Evolutionary conservation across 805 yeast species (phyloP).

Genomic region (Pichia cephalocereana): DNA sequence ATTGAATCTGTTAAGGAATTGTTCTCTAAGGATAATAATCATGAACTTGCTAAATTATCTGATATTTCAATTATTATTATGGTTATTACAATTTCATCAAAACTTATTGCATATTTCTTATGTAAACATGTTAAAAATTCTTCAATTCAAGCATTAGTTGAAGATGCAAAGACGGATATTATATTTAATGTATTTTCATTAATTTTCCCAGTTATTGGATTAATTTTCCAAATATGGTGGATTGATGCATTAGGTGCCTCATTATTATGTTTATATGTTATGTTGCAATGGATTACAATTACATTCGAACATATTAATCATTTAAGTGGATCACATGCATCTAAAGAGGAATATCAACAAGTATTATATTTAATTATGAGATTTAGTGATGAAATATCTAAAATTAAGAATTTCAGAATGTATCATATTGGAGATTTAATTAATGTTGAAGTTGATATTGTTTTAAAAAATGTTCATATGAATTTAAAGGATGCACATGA

Average conservation of each 20-base stretch:
- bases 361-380: slow-evolving; percentile 58
- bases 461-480: slow-evolving; percentile 39
- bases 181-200: slow-evolving; percentile 65
- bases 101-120: slow-evolving; percentile 54
- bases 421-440: slow-evolving; percentile 74
- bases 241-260: slow-evolving; percentile 70
- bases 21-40: slow-evolving; percentile 21
- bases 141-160: slow-evolving; percentile 70
- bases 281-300: slow-evolving; percentile 52
- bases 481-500: slow-evolving; percentile 65
- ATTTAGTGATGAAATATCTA: slow-evolving; percentile 57
- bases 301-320: slow-evolving; percentile 68
- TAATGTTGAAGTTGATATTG: slow-evolving; percentile 69
- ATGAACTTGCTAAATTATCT: slow-evolving; percentile 39
- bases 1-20: slow-evolving; percentile 49
- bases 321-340: slow-evolving; percentile 66
- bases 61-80: slow-evolving; percentile 46
- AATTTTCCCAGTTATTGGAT: slow-evolving; percentile 58
- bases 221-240: slow-evolving; percentile 51
- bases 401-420: slow-evolving; percentile 56
- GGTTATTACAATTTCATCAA: slow-evolving; percentile 52
- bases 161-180: slow-evolving; percentile 73
- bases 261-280: slow-evolving; percentile 49
- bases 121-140: slow-evolving; percentile 52
- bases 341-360: slow-evolving; percentile 51